Percentiles rank a stretch among this genome's conserved stretches.
These are phyloP conservation scores for Nitzschia sp. DNA, from an alignment of 108 stramenopile species.

Conservation along the genomic window DNA sequence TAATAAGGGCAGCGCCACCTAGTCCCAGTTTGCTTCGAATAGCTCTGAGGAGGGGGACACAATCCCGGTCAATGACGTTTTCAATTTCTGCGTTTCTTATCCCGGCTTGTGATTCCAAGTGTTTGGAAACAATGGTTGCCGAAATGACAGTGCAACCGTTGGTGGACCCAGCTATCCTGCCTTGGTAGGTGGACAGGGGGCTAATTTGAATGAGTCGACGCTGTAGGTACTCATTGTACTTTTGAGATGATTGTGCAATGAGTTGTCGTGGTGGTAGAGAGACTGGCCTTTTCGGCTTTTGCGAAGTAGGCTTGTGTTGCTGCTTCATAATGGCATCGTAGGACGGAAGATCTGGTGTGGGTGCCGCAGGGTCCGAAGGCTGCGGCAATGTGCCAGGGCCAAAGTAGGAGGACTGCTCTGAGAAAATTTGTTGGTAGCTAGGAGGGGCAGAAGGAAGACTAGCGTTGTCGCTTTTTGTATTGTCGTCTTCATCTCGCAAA, in stretches of 20 bases:
- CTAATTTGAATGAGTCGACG: constrained; percentile 57
- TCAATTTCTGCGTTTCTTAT: constrained; percentile 56
- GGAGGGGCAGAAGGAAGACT: constrained; percentile 20
- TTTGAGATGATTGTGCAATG: constrained; percentile 16
- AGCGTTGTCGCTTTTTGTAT: not conserved
- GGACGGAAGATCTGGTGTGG: not conserved
- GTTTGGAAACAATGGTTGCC: constrained; percentile 69
- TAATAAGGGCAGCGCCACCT: constrained; percentile 70
- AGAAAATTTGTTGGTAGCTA: constrained; percentile 20
- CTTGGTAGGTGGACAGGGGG: constrained; percentile 75
- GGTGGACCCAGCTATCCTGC: constrained; percentile 65
- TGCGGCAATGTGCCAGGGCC: constrained; percentile 25
- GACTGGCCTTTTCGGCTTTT: constrained; percentile 17
- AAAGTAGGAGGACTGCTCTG: constrained; percentile 32
- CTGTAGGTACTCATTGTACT: constrained; percentile 40
- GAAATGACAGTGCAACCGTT: constrained; percentile 91
- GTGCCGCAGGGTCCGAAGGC: not conserved
- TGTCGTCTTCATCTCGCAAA: constrained; percentile 9
- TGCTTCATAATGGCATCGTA: constrained; percentile 22
- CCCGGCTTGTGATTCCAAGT: constrained; percentile 43
- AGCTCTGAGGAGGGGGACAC: constrained; percentile 57
- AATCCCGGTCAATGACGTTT: constrained; percentile 70
- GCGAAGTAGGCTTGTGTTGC: constrained; percentile 3
- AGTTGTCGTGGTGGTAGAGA: constrained; percentile 28
- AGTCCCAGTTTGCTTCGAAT: constrained; percentile 78